Base-by-base conservation (phyloP, 2,329 filamentous ascomycete species). In the Aspergillus sp. region DNA sequence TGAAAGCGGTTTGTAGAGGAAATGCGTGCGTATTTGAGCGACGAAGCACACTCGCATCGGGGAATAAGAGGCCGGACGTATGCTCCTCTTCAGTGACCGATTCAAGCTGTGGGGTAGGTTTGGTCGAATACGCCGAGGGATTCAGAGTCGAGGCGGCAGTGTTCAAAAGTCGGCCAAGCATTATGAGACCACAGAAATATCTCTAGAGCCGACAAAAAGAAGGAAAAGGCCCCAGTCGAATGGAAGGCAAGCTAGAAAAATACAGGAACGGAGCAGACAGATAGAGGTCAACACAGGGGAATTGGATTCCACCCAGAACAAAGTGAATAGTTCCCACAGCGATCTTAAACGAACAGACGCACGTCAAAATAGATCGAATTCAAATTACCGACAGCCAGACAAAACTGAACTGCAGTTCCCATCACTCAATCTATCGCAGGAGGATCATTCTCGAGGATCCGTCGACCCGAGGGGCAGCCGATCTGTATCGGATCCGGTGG, bases 31-130 rank as follows among this genome's bases (percentile, higher is more conserved):
- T 71, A 63, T 73, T 71, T 44, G 75, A 77, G 37, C 70, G 73
- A 55, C 74, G 73, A 54, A 76, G 75, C 13, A 75, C 68, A 57
- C 70, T 77, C 41, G 73, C 71, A 66, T 79, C 77, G 34, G 78
- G 79, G 60, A 79, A 80, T 53, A 80, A 68, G 46, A 80, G 71
- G 40, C 76, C 75, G 46, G 77, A 77, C 5, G 78, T 80, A 61
- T 80, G 78, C 60, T 79, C 77, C 62, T 80, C 78, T 60, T 80
- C 78, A 1, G 77, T 80, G 22, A 79, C 75, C 22, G 78, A 80
- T 62, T 80, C 78, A 19, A 79, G 73, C 30, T 74, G 72, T 22
- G 70, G 67, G 15, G 70, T 61, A 58, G 70, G 74, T 56, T 75
- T 72, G 44, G 70, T 66, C 41, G 70, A 69, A 58, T 77, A 76